Evolutionary conservation across 768 basidiomycete genomes (phyloP).

Genomic region (Phlebiopsis gigantea): DNA sequence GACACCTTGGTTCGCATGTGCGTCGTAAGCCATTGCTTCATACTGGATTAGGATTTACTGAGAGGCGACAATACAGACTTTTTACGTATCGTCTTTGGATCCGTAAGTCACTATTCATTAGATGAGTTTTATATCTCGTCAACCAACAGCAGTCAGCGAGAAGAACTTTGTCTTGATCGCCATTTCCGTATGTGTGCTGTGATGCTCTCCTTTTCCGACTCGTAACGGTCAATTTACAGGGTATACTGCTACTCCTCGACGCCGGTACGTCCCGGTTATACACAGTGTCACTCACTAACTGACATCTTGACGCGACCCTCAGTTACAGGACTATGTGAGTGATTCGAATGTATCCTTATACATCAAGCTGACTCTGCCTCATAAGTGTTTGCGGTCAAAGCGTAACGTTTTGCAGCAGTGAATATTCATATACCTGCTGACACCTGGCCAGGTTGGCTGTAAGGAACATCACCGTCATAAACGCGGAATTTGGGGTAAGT

Average conservation of each 20-base stretch:
- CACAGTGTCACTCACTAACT: not conserved
- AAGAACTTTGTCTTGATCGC: not conserved
- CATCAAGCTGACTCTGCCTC: too few species aligned
- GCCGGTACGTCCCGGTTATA: not conserved
- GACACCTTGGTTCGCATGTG: not conserved
- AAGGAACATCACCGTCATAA: too few species aligned
- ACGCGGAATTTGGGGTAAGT: too few species aligned
- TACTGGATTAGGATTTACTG: not conserved
- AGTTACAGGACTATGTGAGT: too few species aligned
- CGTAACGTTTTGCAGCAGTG: too few species aligned
- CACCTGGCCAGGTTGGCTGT: too few species aligned
- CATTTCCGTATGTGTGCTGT: not conserved
- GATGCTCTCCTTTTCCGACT: not conserved
- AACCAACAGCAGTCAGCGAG: too few species aligned
- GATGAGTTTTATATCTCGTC: too few species aligned
- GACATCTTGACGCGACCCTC: too few species aligned
- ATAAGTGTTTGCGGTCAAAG: too few species aligned
- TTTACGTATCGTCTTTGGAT: not conserved
- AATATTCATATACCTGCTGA: too few species aligned
- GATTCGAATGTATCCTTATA: too few species aligned
- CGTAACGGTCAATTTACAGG: not conserved
- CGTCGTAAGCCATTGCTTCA: not conserved
- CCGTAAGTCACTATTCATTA: not conserved
- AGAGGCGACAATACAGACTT: not conserved
- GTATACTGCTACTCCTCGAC: not conserved